Percentiles rank a stretch among this genome's conserved stretches.
Conservation (phyloP, 2,329 filamentous ascomycete genomes). For the Fusarium heterosporum region DNA sequence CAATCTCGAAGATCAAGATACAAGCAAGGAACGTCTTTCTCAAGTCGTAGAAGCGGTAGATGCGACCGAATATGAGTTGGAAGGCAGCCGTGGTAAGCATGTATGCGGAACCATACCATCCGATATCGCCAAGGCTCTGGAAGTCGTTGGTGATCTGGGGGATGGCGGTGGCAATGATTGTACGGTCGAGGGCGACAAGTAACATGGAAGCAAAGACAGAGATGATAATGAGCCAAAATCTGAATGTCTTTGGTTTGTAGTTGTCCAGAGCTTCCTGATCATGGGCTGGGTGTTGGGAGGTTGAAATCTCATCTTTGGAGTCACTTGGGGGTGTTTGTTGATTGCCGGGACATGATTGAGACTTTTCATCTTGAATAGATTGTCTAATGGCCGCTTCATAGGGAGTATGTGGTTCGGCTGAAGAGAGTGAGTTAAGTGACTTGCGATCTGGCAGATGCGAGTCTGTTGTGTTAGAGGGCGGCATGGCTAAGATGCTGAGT, state of each 20-base stretch:
- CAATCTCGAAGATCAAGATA: conserved; percentile 65
- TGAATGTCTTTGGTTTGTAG: conserved; percentile 64
- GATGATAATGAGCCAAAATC: conserved; percentile 67
- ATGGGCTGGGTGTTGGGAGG: conserved; percentile 28
- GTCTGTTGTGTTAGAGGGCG: conserved; percentile 8
- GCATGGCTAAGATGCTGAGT: conserved; percentile 21
- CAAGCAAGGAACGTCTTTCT: conserved; percentile 61
- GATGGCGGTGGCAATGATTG: conserved; percentile 67
- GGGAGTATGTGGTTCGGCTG: conserved; percentile 21
- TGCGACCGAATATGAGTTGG: conserved; percentile 64
- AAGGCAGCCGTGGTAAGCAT: conserved; percentile 69
- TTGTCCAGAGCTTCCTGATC: conserved; percentile 54
- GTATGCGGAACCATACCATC: conserved; percentile 73
- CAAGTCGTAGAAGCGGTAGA: conserved; percentile 66
- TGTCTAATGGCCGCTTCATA: neutral
- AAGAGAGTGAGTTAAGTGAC: conserved; percentile 38
- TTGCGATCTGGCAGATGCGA: conserved; percentile 21
- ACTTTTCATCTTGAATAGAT: conserved; percentile 1
- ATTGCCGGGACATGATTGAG: neutral
- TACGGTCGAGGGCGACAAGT: conserved; percentile 67
- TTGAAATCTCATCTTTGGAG: conserved; percentile 34
- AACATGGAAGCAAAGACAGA: conserved; percentile 68
- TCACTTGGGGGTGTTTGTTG: conserved; percentile 20
- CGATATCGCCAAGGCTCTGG: conserved; percentile 68
- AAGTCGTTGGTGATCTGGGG: conserved; percentile 69